Percentiles rank a stretch among this genome's conserved stretches.
These are phyloP conservation scores for Saccharomycopsis javanensis DNA, from an alignment of 805 yeast genomes.

Conservation along the genomic window DNA sequence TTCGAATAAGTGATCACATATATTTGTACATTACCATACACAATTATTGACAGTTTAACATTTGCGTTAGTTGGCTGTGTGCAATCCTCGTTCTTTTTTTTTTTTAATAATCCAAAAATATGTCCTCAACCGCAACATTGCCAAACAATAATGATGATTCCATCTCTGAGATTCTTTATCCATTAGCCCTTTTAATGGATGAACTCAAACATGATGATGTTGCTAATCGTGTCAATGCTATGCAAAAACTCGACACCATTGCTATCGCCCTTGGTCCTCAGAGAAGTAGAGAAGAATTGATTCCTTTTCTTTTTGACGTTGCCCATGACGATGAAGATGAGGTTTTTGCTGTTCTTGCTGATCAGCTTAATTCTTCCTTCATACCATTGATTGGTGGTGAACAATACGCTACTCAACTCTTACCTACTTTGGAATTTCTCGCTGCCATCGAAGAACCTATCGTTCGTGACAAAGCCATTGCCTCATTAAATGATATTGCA, in stretches of 20 bases:
- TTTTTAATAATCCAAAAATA: background rate
- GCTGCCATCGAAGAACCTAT: conserved; percentile 94
- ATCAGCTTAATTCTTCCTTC: conserved; percentile 70
- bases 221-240: conserved; percentile 84
- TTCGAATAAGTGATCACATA: background rate
- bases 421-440: conserved; percentile 66
- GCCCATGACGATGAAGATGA: conserved; percentile 98
- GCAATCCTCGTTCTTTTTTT: no score
- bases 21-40: no score
- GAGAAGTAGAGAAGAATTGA: conserved; percentile 77
- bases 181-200: conserved; percentile 92
- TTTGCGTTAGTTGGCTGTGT: no score
- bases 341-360: conserved; percentile 87
- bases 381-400: conserved; percentile 85
- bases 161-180: conserved; percentile 43
- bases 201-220: conserved; percentile 96
- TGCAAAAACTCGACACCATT: conserved; percentile 88
- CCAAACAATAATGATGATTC: conserved; percentile 4
- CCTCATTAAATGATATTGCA: conserved; percentile 66
- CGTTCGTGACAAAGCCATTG: conserved; percentile 91
- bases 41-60: no score
- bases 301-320: conserved; percentile 78
- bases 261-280: conserved; percentile 93
- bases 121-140: background rate
- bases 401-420: conserved; percentile 45